These are phyloP conservation scores for Serendipita sp. DNA, from an alignment of 768 basidiomycete species.

Conservation along the genomic window DNA sequence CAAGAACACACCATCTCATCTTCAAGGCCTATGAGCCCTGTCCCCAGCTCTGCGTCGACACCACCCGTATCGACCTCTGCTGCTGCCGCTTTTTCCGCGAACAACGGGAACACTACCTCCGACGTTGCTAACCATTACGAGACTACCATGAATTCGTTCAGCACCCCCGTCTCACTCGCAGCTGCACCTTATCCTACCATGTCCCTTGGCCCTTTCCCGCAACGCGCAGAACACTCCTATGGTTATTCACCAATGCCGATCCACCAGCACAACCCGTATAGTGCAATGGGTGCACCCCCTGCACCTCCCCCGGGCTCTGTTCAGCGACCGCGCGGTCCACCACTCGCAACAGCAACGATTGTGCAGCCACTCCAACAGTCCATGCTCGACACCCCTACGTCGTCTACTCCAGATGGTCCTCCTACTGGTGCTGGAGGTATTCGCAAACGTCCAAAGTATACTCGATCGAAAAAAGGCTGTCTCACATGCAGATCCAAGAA, in stretches of 20 bases:
- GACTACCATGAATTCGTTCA: not conserved
- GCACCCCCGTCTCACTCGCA: not conserved
- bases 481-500: slow-evolving; percentile 87
- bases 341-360: not conserved
- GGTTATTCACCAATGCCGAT: not conserved
- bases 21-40: slow-evolving; percentile 2
- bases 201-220: not conserved
- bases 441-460: slow-evolving; percentile 82
- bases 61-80: not conserved
- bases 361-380: not conserved
- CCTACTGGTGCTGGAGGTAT: not conserved
- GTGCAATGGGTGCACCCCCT: not conserved
- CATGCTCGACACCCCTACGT: not conserved
- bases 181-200: not conserved
- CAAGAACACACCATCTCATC: not conserved
- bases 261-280: not conserved
- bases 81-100: not conserved
- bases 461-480: slow-evolving; percentile 87
- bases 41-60: not conserved
- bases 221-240: not conserved
- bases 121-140: not conserved
- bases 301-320: not conserved
- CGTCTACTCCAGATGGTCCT: not conserved
- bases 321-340: slow-evolving; percentile 2
- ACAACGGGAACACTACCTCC: not conserved